phyloP scores from a whole-genome alignment of 2,329 filamentous ascomycete species.

The Hymenoscyphus repandus region DNA sequence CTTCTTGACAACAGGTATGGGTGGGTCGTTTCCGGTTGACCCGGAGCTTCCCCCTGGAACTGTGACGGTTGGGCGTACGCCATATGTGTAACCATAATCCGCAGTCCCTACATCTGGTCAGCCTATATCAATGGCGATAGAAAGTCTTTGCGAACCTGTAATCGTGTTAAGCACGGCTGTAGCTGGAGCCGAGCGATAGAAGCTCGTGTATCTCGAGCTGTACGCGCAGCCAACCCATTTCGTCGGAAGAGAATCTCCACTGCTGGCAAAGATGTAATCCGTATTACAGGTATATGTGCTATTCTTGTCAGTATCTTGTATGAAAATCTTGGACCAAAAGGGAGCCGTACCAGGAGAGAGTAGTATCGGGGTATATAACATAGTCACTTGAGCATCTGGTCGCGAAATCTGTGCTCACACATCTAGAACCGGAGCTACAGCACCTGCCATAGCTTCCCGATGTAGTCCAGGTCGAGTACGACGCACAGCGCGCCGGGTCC shows the following conservation, averaged over 20 bases:
- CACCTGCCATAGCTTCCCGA: constrained; percentile 4
- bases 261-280: constrained; percentile 1
- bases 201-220: background rate
- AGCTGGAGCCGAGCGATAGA: background rate
- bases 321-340: background rate
- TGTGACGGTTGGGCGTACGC: background rate
- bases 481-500: background rate
- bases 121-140: background rate
- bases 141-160: background rate
- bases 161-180: background rate
- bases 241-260: background rate
- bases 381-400: constrained; percentile 2
- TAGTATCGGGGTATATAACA: background rate
- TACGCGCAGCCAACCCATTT: constrained; percentile 4
- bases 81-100: no score
- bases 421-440: background rate
- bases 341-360: background rate
- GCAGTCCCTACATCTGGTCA: no score
- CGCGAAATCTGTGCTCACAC: background rate
- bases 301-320: background rate
- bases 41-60: background rate
- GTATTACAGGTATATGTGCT: constrained; percentile 4
- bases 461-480: constrained; percentile 1
- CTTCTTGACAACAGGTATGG: background rate
- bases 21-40: background rate